phyloP scores from a whole-genome alignment of 176 grass and related monocot species.

The Otatea glauca region DNA sequence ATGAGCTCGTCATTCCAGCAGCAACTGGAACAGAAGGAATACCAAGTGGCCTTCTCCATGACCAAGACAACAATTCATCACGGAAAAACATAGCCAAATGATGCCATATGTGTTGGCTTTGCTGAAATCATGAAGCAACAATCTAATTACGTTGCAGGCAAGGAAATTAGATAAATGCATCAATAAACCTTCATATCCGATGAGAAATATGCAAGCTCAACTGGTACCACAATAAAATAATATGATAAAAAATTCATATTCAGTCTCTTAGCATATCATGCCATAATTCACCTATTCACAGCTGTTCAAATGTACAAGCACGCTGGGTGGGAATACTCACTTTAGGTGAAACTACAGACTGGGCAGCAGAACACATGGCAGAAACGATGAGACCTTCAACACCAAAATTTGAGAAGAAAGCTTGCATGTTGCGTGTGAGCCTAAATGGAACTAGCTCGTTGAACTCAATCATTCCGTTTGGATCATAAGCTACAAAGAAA shows the following conservation, averaged over 20 bases:
- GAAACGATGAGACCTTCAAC: constrained; percentile 96
- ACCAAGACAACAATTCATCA: constrained; percentile 97
- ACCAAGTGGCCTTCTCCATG: constrained; percentile 91
- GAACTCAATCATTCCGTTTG: constrained; percentile 96
- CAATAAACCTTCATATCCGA: background rate
- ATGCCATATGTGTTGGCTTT: constrained; percentile 99
- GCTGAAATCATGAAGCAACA: constrained; percentile 57
- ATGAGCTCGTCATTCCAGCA: constrained; percentile 67
- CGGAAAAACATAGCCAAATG: constrained; percentile 99
- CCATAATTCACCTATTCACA: constrained; percentile 12
- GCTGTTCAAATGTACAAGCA: constrained; percentile 6
- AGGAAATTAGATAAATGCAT: constrained; percentile 17
- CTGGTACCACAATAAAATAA: background rate
- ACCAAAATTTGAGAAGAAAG: constrained; percentile 97
- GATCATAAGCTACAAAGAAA: constrained; percentile 85
- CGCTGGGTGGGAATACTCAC: constrained; percentile 52
- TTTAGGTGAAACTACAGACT: constrained; percentile 93
- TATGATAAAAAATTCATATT: background rate
- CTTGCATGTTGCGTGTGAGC: constrained; percentile 94
- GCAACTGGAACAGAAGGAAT: constrained; percentile 76
- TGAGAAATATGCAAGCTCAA: constrained; percentile 9
- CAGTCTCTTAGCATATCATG: constrained; percentile 21
- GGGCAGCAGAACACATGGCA: constrained; percentile 93
- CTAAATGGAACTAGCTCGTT: constrained; percentile 96
- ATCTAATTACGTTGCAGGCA: constrained; percentile 31